Base-by-base conservation (phyloP, 306 rosid genomes). In the Trifolium repens region DNA sequence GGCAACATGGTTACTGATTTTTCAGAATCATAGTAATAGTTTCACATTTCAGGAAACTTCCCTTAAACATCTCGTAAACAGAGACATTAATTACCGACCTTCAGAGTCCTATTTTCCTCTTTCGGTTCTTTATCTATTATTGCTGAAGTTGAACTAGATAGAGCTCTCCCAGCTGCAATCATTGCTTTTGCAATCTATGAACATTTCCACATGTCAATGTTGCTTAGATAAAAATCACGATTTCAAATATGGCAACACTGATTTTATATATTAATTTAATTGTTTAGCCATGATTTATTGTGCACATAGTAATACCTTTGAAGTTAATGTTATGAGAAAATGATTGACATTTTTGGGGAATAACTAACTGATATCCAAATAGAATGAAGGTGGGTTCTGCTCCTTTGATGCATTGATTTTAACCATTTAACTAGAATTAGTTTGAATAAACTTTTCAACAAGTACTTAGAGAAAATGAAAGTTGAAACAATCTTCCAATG, bases 151-250 rank as follows among this genome's bases (percentile, higher is more conserved):
- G 94, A 79, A 84, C 63, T 85, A 40, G 91, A 88, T 32, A 94
- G 85, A 71, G 81, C 81, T 77, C 34, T 88, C 74, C 98, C 98
- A 11, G 94, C 87, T 65, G 85, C 42, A 66, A 85, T 84, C 98
- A 91, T 84, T 63, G 79, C 84, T 81, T 81, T 88, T 50, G 97
- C 90, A 79, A 90, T 94, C 98, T 94, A 67, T n/a, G 73, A 84
- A 79, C 74, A 84, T 69, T 67, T 79, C 40, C 71, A 67, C 50
- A 81, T 55, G 74, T 60, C 63, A 85, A 79, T 46, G 64, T 81
- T 61, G 65, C 60, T 40, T 37, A 19, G 49, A 81, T 60, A 75
- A 43, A 58, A 58, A 47, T 27, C 10, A 72, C n/a, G 47, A 67
- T 64, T 72, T 60, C 59, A 79, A 71, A 17, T 22, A 66, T 42